phyloP scores from a whole-genome alignment of 1,139 yeast genomes.

The Petasospora fabianii region DNA sequence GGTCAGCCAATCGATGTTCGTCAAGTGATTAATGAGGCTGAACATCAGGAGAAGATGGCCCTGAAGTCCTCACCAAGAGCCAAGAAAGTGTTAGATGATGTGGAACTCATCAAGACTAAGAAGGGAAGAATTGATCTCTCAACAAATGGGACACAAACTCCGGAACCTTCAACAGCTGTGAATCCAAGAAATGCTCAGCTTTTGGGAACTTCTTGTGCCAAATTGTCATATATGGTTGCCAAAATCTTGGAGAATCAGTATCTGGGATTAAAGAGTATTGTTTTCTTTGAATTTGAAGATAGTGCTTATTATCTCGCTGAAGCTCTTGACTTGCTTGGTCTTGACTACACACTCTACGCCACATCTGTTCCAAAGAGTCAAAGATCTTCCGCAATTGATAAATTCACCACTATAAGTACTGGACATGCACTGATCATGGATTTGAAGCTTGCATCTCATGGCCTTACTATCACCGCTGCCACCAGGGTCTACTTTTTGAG shows the following conservation, averaged over 20 bases:
- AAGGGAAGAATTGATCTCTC: slow-evolving; percentile 11
- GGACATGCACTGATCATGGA: slow-evolving; percentile 65
- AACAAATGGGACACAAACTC: slow-evolving; percentile 4
- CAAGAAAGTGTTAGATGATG: slow-evolving; percentile 8
- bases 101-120: slow-evolving; percentile 5
- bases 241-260: slow-evolving; percentile 50
- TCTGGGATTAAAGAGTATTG: slow-evolving; percentile 48
- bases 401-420: slow-evolving; percentile 43
- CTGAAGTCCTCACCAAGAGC: slow-evolving; percentile 16
- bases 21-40: slow-evolving; percentile 18
- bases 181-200: slow-evolving; percentile 29
- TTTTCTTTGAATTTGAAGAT: slow-evolving; percentile 70
- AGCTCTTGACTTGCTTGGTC: slow-evolving; percentile 55
- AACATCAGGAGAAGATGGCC: slow-evolving; percentile 16
- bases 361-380: slow-evolving; percentile 49
- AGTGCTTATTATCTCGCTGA: slow-evolving; percentile 67
- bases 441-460: slow-evolving; percentile 64
- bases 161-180: slow-evolving; percentile 3
- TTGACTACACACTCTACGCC: slow-evolving; percentile 60
- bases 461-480: slow-evolving; percentile 64
- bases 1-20: slow-evolving; percentile 22
- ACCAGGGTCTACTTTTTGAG: slow-evolving; percentile 64
- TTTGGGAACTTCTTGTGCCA: slow-evolving; percentile 58
- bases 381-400: slow-evolving; percentile 50
- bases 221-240: slow-evolving; percentile 55